phyloP scores from a whole-genome alignment of 192 early-diverging fungal genomes.

The Pilaira anomala region DNA sequence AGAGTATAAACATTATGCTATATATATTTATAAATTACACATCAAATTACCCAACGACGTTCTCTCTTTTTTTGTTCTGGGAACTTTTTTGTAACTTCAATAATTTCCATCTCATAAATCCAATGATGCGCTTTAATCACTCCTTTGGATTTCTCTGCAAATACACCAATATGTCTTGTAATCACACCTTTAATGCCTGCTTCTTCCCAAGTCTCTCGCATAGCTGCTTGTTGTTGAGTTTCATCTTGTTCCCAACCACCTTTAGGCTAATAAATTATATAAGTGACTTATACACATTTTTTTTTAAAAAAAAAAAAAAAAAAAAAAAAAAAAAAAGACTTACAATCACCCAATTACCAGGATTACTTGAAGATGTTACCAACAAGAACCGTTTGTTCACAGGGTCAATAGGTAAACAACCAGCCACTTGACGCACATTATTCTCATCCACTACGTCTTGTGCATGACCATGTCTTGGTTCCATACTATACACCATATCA shows the following conservation, averaged over 20 bases:
- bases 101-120: conserved; percentile 58
- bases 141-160: conserved; percentile 41
- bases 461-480: conserved; percentile 24
- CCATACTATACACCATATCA: conserved; percentile 23
- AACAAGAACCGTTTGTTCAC: conserved; percentile 44
- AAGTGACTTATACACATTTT: background rate
- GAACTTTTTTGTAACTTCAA: conserved; percentile 46
- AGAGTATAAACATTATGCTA: background rate
- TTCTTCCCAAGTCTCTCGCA: conserved; percentile 64
- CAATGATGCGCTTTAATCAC: conserved; percentile 37
- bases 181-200: conserved; percentile 56
- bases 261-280: conserved; percentile 42
- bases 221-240: conserved; percentile 51
- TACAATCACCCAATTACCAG: conserved; percentile 50
- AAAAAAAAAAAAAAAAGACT: too few relatives aligned
- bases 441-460: conserved; percentile 27
- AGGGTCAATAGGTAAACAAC: conserved; percentile 54
- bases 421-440: conserved; percentile 40
- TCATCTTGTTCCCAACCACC: conserved; percentile 67
- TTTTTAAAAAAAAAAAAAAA: too few relatives aligned
- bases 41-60: conserved; percentile 26
- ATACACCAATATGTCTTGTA: conserved; percentile 46
- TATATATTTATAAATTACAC: background rate
- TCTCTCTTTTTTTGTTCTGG: conserved; percentile 46
- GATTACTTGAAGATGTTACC: conserved; percentile 46